A percentile compares a stretch with the other conserved stretches of the same genome.
phyloP scores from a whole-genome alignment of 148 eudicot species.

The Vaccinium vitisidaea region DNA sequence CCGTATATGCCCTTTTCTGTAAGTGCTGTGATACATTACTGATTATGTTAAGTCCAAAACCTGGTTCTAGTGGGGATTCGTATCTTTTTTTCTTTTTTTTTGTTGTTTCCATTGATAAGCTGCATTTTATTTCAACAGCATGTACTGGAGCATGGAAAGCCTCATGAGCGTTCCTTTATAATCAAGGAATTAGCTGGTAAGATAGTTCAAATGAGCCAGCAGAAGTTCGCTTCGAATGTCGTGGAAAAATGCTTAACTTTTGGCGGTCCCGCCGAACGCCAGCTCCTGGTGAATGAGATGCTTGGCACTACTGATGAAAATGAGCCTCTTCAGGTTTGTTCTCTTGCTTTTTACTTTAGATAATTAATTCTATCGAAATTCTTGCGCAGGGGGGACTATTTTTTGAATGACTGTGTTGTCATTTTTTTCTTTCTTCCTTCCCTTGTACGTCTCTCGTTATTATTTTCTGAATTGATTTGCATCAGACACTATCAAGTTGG shows the following conservation, averaged over 20 bases:
- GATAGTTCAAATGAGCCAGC: constrained; percentile 98
- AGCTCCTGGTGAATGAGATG: constrained; percentile 87
- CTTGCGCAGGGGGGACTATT: background rate
- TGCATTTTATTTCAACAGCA: constrained; percentile 46
- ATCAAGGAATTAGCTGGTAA: constrained; percentile 91
- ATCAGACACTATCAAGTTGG: background rate
- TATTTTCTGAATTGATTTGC: background rate
- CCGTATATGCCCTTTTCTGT: background rate
- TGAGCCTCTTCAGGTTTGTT: constrained; percentile 94
- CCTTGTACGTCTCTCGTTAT: background rate
- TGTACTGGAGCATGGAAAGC: constrained; percentile 94
- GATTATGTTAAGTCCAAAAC: background rate
- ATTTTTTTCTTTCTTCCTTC: background rate
- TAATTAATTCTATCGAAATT: background rate
- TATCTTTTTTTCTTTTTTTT: background rate
- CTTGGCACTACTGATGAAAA: constrained; percentile 98
- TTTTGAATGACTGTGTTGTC: background rate
- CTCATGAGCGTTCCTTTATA: constrained; percentile 76
- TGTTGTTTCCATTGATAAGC: background rate
- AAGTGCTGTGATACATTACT: background rate
- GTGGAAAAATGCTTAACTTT: constrained; percentile 93
- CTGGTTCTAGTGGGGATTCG: background rate
- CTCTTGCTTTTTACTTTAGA: background rate
- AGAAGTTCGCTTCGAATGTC: constrained; percentile 96
- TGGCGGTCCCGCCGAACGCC: constrained; percentile 68